Evolutionary conservation across 2,329 filamentous ascomycete species (phyloP), one percentile per base, ranked within the genome.

Genomic region (Mycosphaerella sp.): DNA sequence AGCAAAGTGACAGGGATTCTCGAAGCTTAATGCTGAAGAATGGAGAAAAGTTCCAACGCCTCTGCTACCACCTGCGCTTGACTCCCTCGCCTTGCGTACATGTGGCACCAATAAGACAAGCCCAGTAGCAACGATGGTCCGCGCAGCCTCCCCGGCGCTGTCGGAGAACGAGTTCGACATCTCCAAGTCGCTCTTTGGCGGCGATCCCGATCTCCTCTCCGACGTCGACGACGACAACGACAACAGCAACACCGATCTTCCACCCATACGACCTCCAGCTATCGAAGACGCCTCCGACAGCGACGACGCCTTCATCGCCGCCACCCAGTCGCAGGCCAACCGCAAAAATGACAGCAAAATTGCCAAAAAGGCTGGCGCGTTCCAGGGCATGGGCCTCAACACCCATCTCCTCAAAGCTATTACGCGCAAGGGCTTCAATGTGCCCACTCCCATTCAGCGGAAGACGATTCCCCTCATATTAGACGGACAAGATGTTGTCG

Each of bases 91-190:
- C 21, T 25, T 5, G 7, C 21, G 21, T 6, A 25, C 21, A 25
- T 25, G 21, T 25, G 5, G 21, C 21, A 1, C 21, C 21, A 25
- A 25, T 6, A 25, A 1, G 21, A 25, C 4, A 5, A 25, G 32
- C 30, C 36, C 13, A 25, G 4, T 16, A 30, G 41, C 30, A 30
- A 21, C 32, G 27, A 57, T 59, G 54, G 41, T 59, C 71, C 77
- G 76, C 67, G 82, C 81, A 64, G 78, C 79, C 51, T 97, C 93
- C 39, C 93, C 91, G 53, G 82, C 89, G 43, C 77, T 79, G 52
- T 97, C 91, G 44, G 91, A 97, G 71, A 86, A 84, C 59, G 93
- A 95, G 66, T 82, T 94, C 64, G 93, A 98, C 65, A 96, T 98
- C 47, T 82, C 89, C 16, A 83, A 79, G 55, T 84, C 85, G 2